A percentile compares a stretch with the other conserved stretches of the same genome.
phyloP scores from a whole-genome alignment of 1,284 basidiomycete species.

The Testicularia cyperi region DNA sequence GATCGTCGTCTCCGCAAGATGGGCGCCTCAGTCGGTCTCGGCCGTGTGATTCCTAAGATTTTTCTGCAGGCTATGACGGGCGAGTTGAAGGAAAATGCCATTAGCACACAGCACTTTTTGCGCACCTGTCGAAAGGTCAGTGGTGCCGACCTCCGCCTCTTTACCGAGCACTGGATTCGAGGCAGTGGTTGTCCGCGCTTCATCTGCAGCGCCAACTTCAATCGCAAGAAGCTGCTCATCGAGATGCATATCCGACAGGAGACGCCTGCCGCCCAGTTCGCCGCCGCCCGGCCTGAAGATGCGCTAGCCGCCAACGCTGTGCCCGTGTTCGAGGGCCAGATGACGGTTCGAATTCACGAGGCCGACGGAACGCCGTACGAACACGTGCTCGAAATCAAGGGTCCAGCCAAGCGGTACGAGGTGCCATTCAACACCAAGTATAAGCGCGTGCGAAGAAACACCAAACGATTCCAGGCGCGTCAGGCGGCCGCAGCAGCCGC shows the following conservation, averaged over 20 bases:
- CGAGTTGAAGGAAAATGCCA: slow-evolving; percentile 74
- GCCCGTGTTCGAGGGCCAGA: slow-evolving; percentile 69
- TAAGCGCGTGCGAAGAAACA: slow-evolving; percentile 91
- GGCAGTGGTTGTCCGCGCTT: slow-evolving; percentile 94
- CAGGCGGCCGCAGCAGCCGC: slow-evolving; percentile 90
- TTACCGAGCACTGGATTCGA: slow-evolving; percentile 98
- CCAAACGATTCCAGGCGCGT: slow-evolving; percentile 88
- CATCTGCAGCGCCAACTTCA: slow-evolving; percentile 85
- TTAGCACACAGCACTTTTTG: slow-evolving; percentile 88
- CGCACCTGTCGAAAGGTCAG: slow-evolving; percentile 90
- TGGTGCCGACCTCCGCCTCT: slow-evolving; percentile 73
- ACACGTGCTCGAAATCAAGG: slow-evolving; percentile 90
- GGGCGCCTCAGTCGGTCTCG: slow-evolving; percentile 88
- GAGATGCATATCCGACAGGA: slow-evolving; percentile 92
- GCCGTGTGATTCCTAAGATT: slow-evolving; percentile 89
- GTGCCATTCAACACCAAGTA: slow-evolving; percentile 99
- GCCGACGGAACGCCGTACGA: slow-evolving; percentile 99
- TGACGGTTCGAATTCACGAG: slow-evolving; percentile 98
- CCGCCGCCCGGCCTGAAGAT: slow-evolving; percentile 49
- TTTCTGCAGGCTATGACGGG: slow-evolving; percentile 92
- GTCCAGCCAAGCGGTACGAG: slow-evolving; percentile 83
- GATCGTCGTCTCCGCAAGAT: slow-evolving; percentile 91
- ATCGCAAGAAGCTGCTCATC: slow-evolving; percentile 95
- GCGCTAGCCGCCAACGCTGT: slow-evolving; percentile 62
- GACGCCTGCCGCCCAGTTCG: slow-evolving; percentile 68